Evolutionary conservation across 1,284 basidiomycete genomes (phyloP).

Genomic region (Vanrija sp.): DNA sequence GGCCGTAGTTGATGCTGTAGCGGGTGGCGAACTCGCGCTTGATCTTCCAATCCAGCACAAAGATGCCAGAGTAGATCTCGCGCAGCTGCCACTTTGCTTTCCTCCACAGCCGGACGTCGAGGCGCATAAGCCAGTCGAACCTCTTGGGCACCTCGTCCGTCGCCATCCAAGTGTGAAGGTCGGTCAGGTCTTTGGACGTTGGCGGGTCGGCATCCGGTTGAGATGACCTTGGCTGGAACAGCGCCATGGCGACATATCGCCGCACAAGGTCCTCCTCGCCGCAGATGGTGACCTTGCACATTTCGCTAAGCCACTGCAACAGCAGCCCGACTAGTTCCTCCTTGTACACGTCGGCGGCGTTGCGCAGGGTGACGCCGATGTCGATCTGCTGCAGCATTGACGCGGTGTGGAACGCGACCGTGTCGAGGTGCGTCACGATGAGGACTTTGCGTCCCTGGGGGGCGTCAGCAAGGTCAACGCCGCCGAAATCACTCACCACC

Average conservation of each 20-base stretch:
- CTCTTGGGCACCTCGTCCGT: slow-evolving; percentile 4
- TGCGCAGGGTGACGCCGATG: slow-evolving; percentile 82
- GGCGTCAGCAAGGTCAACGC: neutral
- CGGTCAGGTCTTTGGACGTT: slow-evolving; percentile 7
- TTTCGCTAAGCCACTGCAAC: slow-evolving; percentile 79
- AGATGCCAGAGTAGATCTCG: slow-evolving; percentile 37
- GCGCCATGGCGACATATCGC: slow-evolving; percentile 49
- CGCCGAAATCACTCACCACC: slow-evolving; percentile 26
- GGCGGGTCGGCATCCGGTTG: no score
- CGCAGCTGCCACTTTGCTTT: slow-evolving; percentile 41
- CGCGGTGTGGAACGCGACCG: slow-evolving; percentile 71
- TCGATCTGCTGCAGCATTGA: slow-evolving; percentile 82
- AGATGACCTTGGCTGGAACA: slow-evolving; percentile 14
- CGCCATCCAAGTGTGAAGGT: slow-evolving; percentile 1
- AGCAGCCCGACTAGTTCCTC: slow-evolving; percentile 81
- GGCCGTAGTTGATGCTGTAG: slow-evolving; percentile 77
- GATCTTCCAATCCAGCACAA: slow-evolving; percentile 26
- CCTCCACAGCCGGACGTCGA: slow-evolving; percentile 44
- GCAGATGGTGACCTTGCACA: slow-evolving; percentile 59
- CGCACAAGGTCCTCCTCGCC: slow-evolving; percentile 63
- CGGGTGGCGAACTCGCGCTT: slow-evolving; percentile 58
- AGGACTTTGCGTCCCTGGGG: slow-evolving; percentile 74
- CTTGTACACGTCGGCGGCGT: slow-evolving; percentile 82
- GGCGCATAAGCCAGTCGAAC: slow-evolving; percentile 44
- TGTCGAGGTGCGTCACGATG: slow-evolving; percentile 66